phyloP scores from a whole-genome alignment of 2,329 filamentous ascomycete genomes.

The Cadophora sp. region DNA sequence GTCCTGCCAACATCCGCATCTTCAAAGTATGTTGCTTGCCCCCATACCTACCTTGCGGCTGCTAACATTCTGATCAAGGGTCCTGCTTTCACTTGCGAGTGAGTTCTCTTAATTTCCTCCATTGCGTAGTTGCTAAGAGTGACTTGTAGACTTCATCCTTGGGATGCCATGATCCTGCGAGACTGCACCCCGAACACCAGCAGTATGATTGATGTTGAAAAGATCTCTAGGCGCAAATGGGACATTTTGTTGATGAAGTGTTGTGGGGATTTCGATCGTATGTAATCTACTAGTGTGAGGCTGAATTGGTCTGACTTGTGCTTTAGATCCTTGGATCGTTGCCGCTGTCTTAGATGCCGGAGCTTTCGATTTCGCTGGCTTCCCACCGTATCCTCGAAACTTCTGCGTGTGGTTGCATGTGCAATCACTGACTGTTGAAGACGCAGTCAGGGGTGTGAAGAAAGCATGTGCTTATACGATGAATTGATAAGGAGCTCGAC shows the following conservation, averaged over 20 bases:
- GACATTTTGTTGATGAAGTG: constrained; percentile 7
- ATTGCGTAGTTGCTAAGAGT: not conserved
- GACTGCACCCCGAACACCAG: constrained; percentile 8
- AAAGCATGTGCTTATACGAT: too few species aligned
- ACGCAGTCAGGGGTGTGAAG: too few species aligned
- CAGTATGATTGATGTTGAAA: not conserved
- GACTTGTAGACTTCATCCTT: not conserved
- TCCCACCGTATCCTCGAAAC: not conserved
- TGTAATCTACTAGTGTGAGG: not conserved
- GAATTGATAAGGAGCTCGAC: too few species aligned
- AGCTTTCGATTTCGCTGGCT: not conserved
- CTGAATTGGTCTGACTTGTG: not conserved
- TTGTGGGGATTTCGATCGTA: constrained; percentile 9
- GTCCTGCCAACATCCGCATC: not conserved
- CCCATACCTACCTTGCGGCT: too few species aligned
- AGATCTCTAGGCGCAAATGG: not conserved
- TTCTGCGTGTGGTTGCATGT: not conserved
- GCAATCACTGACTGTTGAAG: not conserved
- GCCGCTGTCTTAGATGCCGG: not conserved
- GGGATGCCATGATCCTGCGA: constrained; percentile 9
- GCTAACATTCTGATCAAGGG: not conserved
- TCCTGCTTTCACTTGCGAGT: not conserved
- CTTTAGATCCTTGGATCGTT: not conserved
- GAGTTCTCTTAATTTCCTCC: not conserved
- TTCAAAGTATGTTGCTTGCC: not conserved